Conservation (phyloP, 768 basidiomycete genomes). For the Psilocybe cyanescens region DNA sequence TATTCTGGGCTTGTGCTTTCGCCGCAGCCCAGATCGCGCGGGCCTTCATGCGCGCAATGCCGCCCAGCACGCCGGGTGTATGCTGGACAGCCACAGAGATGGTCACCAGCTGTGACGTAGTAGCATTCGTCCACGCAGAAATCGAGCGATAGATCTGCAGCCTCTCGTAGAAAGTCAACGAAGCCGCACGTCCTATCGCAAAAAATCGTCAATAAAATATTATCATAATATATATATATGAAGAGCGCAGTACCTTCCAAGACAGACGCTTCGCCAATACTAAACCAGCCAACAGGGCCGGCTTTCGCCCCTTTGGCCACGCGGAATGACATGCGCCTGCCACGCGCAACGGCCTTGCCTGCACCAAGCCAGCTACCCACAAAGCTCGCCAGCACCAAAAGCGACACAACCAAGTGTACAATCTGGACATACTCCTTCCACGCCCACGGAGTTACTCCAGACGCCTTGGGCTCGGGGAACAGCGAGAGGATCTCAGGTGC, state of each 20-base stretch:
- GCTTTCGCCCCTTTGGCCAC: background rate
- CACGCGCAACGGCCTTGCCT: constrained; percentile 16
- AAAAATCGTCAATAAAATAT: constrained; percentile 5
- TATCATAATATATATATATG: background rate
- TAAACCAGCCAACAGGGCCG: constrained; percentile 30
- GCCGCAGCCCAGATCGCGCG: constrained; percentile 37
- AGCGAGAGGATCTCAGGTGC: constrained; percentile 36
- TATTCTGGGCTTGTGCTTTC: constrained; percentile 12
- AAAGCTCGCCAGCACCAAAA: constrained; percentile 63
- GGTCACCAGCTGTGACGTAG: constrained; percentile 55
- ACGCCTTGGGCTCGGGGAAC: constrained; percentile 25
- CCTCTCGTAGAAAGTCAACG: constrained; percentile 40
- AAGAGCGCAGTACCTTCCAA: constrained; percentile 31
- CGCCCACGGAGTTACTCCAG: constrained; percentile 35
- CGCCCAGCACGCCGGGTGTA: constrained; percentile 33
- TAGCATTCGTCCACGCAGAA: constrained; percentile 40
- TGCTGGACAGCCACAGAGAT: constrained; percentile 58
- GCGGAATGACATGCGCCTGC: constrained; percentile 14
- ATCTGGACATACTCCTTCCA: constrained; percentile 61
- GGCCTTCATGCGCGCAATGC: constrained; percentile 44
- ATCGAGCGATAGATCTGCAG: constrained; percentile 60
- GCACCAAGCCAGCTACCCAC: constrained; percentile 36
- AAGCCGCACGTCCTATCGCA: constrained; percentile 22
- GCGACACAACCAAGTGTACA: constrained; percentile 69
- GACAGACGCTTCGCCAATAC: constrained; percentile 34